Evolutionary conservation across 306 rosid species (phyloP).

Genomic region (Prinsepia uniflora): DNA sequence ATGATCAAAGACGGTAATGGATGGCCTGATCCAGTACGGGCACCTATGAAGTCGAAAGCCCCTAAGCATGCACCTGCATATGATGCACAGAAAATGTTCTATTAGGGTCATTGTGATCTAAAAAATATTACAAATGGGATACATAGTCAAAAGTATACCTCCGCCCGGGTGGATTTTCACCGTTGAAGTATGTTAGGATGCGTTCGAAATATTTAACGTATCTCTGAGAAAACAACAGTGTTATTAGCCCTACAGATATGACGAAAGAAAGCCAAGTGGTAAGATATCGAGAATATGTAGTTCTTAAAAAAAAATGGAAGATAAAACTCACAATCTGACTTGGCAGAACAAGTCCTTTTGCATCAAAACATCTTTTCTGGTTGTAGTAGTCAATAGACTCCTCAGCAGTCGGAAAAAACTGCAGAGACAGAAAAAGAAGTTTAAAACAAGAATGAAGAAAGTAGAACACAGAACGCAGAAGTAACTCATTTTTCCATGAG

Average conservation of each 20-base stretch:
- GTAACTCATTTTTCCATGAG: slow-evolving; percentile 11
- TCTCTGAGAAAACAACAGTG: slow-evolving; percentile 46
- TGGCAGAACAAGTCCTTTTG: slow-evolving; percentile 88
- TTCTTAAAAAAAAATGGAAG: slow-evolving; percentile 10
- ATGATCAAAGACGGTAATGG: slow-evolving; percentile 86
- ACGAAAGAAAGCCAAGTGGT: slow-evolving; percentile 2
- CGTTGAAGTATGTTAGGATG: slow-evolving; percentile 77
- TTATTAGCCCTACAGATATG: background rate
- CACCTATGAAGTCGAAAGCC: slow-evolving; percentile 97
- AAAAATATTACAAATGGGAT: slow-evolving; percentile 9
- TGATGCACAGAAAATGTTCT: slow-evolving; percentile 17
- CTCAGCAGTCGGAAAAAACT: slow-evolving; percentile 98
- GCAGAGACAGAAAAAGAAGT: slow-evolving; percentile 27
- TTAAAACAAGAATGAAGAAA: slow-evolving; percentile 13
- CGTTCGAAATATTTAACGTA: slow-evolving; percentile 94
- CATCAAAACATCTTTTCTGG: slow-evolving; percentile 91
- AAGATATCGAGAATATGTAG: slow-evolving; percentile 17
- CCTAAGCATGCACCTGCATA: slow-evolving; percentile 90
- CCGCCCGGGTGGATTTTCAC: slow-evolving; percentile 84
- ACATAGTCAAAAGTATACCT: slow-evolving; percentile 47
- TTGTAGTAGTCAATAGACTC: slow-evolving; percentile 97
- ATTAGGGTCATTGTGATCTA: slow-evolving; percentile 13
- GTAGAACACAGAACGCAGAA: slow-evolving; percentile 14
- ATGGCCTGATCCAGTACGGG: slow-evolving; percentile 97
- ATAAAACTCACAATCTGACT: slow-evolving; percentile 90